Evolutionary conservation across 2,329 filamentous ascomycete species (phyloP), one percentile per base, ranked within the genome.

Genomic region (Penicillium sp.): DNA sequence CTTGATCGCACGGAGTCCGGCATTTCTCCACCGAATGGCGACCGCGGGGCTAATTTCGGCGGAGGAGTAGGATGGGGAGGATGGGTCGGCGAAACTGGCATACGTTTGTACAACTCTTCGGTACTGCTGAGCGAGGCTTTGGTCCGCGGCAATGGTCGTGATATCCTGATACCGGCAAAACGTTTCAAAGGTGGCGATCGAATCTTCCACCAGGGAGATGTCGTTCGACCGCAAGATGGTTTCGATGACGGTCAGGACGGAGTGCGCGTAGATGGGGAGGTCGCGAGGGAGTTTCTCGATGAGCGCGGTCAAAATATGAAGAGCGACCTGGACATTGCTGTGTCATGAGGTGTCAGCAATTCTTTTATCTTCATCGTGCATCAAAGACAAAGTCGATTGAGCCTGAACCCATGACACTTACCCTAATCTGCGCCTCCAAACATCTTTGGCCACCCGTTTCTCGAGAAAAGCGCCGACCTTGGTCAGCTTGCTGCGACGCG

Each of bases 381-480:
- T 20, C 15, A 6, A 37, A 12, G 33, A 8, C 23, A 25, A 27
- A 15, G 6, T 23, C 20, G 12, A 40, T n/a, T 32, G 7, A 23
- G 6, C 37, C 15, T 31, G 31, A 23, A 13, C 18, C 29, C 27
- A 44, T n/a, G 46, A 41, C n/a, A 75, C 80, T 64, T 76, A 95
- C 87, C 91, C 91, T 66, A 93, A 88, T 65, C 89, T 85, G 70
- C 83, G 81, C 66, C 88, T 87, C 83, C 87, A 95, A 58, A 96
- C 89, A 76, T 98, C 93, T 65, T 84, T 86, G 54, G 88, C 88
- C 20, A 89, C 93, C 76, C 92, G 89, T 78, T 92, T 95, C 75
- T 97, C 91, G 57, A 98, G 79, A 67, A 96, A 98, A 61, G 84
- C 84, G 70, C 89, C 90, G 59, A 98, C 91, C 74, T 98, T 98